Evolutionary conservation across 345 rosid species (phyloP).

Genomic region (Salix arbutifolia): DNA sequence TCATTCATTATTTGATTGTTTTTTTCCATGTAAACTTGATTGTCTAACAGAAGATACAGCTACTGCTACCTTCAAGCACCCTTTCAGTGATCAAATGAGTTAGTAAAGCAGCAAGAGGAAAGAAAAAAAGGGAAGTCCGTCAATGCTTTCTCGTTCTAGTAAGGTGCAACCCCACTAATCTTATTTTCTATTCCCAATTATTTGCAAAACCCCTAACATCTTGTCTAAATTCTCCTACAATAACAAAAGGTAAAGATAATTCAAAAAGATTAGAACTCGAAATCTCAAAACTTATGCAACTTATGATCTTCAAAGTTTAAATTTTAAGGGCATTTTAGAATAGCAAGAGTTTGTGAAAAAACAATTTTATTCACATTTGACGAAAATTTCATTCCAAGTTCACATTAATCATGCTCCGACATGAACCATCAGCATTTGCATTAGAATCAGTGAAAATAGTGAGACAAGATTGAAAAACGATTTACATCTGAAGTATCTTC

Average conservation of each 20-base stretch:
- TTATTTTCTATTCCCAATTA: background rate
- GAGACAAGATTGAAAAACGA: background rate
- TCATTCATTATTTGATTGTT: background rate
- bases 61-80: background rate
- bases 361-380: background rate
- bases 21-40: background rate
- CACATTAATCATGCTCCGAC: background rate
- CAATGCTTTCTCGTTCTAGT: background rate
- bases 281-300: background rate
- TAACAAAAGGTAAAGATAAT: background rate
- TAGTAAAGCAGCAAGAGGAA: background rate
- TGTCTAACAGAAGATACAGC: background rate
- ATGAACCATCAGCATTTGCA: background rate
- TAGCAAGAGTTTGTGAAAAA: background rate
- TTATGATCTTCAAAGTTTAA: background rate
- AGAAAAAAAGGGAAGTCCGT: background rate
- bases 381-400: background rate
- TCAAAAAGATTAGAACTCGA: background rate
- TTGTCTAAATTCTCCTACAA: background rate
- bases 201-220: background rate
- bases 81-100: background rate
- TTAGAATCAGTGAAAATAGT: background rate
- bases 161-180: background rate
- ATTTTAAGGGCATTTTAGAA: background rate
- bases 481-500: background rate